phyloP scores from a whole-genome alignment of 2,329 filamentous ascomycete genomes.

The Pseudogymnoascus sp. region DNA sequence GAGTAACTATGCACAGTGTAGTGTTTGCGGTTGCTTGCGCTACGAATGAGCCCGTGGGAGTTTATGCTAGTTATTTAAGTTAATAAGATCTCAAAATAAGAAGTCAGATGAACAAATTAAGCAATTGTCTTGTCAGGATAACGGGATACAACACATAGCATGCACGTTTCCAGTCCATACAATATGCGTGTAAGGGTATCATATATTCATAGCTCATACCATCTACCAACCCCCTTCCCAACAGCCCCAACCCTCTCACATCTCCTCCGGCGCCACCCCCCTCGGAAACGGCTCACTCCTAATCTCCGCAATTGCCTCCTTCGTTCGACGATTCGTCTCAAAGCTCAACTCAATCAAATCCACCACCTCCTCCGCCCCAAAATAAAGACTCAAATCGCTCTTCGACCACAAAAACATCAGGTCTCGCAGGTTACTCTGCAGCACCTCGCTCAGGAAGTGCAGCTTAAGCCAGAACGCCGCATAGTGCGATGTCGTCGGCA shows the following conservation, averaged over 20 bases:
- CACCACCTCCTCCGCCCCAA: slow-evolving; percentile 53
- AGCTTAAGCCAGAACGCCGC: slow-evolving; percentile 57
- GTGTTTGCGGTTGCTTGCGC: not conserved
- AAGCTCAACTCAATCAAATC: slow-evolving; percentile 60
- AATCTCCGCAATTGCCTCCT: slow-evolving; percentile 54
- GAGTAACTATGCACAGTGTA: not conserved
- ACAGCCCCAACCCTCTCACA: not conserved
- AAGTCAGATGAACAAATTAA: not conserved
- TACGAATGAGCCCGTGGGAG: not conserved
- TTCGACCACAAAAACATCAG: slow-evolving; percentile 59
- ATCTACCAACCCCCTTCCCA: not conserved
- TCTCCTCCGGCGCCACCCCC: slow-evolving; percentile 11
- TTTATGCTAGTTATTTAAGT: not conserved
- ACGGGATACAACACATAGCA: not conserved
- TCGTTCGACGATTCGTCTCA: slow-evolving; percentile 54
- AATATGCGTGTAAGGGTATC: not conserved
- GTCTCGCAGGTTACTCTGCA: slow-evolving; percentile 61
- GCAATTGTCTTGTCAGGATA: not conserved
- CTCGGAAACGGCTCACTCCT: slow-evolving; percentile 43
- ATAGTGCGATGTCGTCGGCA: slow-evolving; percentile 55
- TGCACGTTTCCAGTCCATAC: not conserved
- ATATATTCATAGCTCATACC: slow-evolving; percentile 11
- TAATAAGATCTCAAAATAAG: not conserved
- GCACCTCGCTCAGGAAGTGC: slow-evolving; percentile 57
- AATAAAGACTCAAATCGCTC: slow-evolving; percentile 59